Evolutionary conservation across 768 basidiomycete species (phyloP), one percentile per base, ranked within the genome.

Genomic region (Pisolithus orientalis): DNA sequence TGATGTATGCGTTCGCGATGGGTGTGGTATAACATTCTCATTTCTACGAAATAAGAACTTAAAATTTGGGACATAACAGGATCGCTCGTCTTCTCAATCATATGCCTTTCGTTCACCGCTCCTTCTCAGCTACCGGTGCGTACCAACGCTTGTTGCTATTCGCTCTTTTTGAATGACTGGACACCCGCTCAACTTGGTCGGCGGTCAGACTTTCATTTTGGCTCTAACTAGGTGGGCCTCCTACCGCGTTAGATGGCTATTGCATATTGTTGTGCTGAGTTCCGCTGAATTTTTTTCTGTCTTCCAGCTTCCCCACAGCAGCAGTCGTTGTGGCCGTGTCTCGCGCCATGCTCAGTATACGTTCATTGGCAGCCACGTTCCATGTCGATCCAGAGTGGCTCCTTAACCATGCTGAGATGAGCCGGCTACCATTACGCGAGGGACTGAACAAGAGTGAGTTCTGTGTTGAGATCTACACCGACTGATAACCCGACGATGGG

Each of bases 401-500:
- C 7, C 66, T 79, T 24, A 76, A 67, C 57, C 69, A 73, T 53
- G 69, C 72, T 6, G 75, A 78, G 60, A 65, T 78, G 25, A 72
- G 70, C 39, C 73, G 76, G 25, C 69, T 78, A 3, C 65, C 59
- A 1, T 75, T 73, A 70, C 67, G 63, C 25, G 60, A 28, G 10
- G 75, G 74, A 7, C 55, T 57, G 7, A 65, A 56, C 28, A 69
- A 70, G 39, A 69, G 73, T 13, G 75, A 75, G 52, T 61, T 76
- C 17, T 21, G 59, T 14, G 63, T 62, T 17, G 63, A 60, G 45
- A 29, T 51, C 13, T 17, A 8, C 34, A 11, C 34, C 34, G 5
- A 14, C 3, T 14, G 34, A 34, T 34, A 34, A 13, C 10, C 10
- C 32, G 11, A 11, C 32, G 11, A 11, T 11, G 28, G 7, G 28